Evolutionary conservation across 805 yeast species (phyloP).

Genomic region (Kregervanrija pseudodelftensis): DNA sequence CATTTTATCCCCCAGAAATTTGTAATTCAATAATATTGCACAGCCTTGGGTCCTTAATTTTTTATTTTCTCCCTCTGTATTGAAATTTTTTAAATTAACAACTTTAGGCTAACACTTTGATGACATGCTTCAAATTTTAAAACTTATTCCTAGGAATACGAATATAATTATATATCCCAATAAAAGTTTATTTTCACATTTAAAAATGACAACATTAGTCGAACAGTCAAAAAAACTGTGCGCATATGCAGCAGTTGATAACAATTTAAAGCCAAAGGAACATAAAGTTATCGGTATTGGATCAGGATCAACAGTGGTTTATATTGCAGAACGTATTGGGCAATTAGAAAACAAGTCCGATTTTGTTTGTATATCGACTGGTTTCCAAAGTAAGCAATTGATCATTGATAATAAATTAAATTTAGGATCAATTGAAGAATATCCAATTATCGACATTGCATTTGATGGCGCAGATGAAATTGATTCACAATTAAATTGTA

Average conservation of each 20-base stretch:
- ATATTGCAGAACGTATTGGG: conserved; percentile 90
- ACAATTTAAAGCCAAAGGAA: conserved; percentile 51
- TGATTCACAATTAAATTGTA: conserved; percentile 70
- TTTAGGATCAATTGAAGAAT: conserved; percentile 79
- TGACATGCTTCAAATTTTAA: no score
- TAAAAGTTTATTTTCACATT: no score
- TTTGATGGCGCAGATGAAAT: conserved; percentile 99
- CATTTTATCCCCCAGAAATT: no score
- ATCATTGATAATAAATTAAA: conserved; percentile 74
- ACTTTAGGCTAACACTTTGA: no score
- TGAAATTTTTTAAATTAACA: no score
- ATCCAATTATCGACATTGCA: conserved; percentile 77
- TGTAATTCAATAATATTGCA: no score
- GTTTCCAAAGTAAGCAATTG: conserved; percentile 87
- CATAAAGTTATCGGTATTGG: conserved; percentile 88
- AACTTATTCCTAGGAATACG: no score
- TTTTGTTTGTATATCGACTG: conserved; percentile 87
- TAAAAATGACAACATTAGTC: conserved; percentile 27
- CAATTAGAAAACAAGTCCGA: conserved; percentile 46
- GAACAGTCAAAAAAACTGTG: conserved; percentile 87
- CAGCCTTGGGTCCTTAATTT: no score
- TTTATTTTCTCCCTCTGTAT: no score
- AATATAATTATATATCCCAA: no score
- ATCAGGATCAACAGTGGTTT: conserved; percentile 96
- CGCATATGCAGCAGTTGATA: conserved; percentile 89